These are phyloP conservation scores for Penicillium psychrosexuale DNA, from an alignment of 2,329 filamentous ascomycete genomes.

Conservation along the genomic window DNA sequence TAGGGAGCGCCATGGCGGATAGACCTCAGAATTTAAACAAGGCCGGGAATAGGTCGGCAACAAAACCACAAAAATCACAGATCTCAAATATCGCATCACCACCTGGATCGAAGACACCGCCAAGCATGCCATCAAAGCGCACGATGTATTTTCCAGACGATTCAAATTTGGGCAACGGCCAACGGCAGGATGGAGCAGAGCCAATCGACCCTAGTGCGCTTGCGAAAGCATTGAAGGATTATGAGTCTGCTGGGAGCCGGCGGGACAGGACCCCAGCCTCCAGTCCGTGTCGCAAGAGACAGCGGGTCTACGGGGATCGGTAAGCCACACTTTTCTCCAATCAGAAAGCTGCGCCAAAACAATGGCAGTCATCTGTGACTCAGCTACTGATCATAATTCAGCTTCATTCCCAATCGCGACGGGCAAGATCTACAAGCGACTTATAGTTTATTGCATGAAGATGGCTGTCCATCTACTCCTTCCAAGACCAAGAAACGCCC, in stretches of 20 bases:
- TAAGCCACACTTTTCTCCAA: slow-evolving; percentile 37
- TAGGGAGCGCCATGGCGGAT: slow-evolving; percentile 20
- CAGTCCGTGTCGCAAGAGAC: slow-evolving; percentile 67
- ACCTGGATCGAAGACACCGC: slow-evolving; percentile 59
- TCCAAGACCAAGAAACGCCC: slow-evolving; percentile 80
- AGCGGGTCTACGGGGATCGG: slow-evolving; percentile 64
- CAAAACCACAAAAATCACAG: slow-evolving; percentile 21
- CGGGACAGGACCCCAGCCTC: slow-evolving; percentile 61
- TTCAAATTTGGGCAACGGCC: slow-evolving; percentile 21
- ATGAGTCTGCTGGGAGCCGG: slow-evolving; percentile 57
- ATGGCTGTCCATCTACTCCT: slow-evolving; percentile 87
- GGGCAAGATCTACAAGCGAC: slow-evolving; percentile 92
- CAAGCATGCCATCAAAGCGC: slow-evolving; percentile 51
- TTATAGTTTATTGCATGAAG: slow-evolving; percentile 87
- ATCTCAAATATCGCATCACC: slow-evolving; percentile 46
- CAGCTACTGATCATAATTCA: slow-evolving; percentile 36
- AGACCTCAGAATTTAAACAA: slow-evolving; percentile 17
- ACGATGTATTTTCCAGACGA: slow-evolving; percentile 39
- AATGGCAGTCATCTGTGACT: not conserved
- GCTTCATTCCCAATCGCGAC: slow-evolving; percentile 91
- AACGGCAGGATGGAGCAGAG: slow-evolving; percentile 44
- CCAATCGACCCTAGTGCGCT: slow-evolving; percentile 59
- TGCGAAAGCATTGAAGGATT: slow-evolving; percentile 59
- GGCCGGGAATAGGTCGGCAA: slow-evolving; percentile 19
- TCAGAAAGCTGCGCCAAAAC: not conserved